These are phyloP conservation scores for Chlamydomonas eustigma DNA, from an alignment of 139 green algal species.

Conservation along the genomic window DNA sequence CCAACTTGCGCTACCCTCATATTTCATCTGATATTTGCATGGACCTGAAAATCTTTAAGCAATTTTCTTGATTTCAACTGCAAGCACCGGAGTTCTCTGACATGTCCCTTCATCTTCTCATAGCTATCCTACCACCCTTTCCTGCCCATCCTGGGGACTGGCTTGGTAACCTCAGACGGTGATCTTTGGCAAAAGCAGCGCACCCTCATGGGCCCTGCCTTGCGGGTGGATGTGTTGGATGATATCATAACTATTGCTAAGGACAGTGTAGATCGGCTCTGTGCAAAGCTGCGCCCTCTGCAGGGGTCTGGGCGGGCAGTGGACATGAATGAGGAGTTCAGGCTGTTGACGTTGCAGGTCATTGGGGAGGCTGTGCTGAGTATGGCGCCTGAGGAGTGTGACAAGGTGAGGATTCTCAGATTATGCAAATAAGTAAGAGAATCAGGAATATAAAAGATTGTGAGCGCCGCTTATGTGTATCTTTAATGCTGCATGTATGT, in stretches of 20 bases:
- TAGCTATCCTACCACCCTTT: slow-evolving; percentile 81
- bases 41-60: too few relatives aligned
- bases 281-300: slow-evolving; percentile 61
- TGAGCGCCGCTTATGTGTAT: too few relatives aligned
- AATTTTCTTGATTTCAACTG: too few relatives aligned
- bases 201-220: slow-evolving; percentile 73
- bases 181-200: slow-evolving; percentile 88
- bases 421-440: background rate
- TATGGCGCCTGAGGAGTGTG: slow-evolving; percentile 81
- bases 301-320: slow-evolving; percentile 51
- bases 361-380: slow-evolving; percentile 89
- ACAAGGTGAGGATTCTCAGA: slow-evolving; percentile 41
- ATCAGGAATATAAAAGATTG: background rate
- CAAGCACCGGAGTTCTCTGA: too few relatives aligned
- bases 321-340: slow-evolving; percentile 87
- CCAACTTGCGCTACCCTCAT: too few relatives aligned
- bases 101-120: too few relatives aligned
- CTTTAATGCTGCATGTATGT: too few relatives aligned
- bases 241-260: slow-evolving; percentile 80
- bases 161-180: slow-evolving; percentile 88
- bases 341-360: slow-evolving; percentile 87
- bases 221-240: slow-evolving; percentile 88
- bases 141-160: slow-evolving; percentile 87
- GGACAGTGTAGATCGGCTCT: slow-evolving; percentile 56
- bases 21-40: too few relatives aligned